Conservation (phyloP, 2,329 filamentous ascomycete species). For the Elsinoe arachidis region DNA sequence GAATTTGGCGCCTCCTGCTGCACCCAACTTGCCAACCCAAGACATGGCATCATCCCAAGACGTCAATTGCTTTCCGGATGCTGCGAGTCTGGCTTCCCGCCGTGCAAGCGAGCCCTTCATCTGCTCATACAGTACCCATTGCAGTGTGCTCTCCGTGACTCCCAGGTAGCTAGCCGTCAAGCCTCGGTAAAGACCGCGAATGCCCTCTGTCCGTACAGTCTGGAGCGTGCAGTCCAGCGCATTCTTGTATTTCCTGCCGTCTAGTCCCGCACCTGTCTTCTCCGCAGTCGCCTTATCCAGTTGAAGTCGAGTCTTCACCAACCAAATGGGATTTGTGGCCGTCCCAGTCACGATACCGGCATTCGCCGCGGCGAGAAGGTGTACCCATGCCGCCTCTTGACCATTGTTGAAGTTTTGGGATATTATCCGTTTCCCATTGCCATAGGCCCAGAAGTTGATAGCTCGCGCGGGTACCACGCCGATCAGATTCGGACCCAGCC, state of each 20-base stretch:
- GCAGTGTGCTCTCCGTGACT: slow-evolving; percentile 79
- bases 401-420: slow-evolving; percentile 65
- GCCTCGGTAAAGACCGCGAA: slow-evolving; percentile 77
- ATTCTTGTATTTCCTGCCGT: slow-evolving; percentile 68
- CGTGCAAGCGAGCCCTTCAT: slow-evolving; percentile 67
- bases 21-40: slow-evolving; percentile 69
- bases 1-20: slow-evolving; percentile 77
- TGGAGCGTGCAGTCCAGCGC: slow-evolving; percentile 80
- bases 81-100: slow-evolving; percentile 48
- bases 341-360: slow-evolving; percentile 83
- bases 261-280: slow-evolving; percentile 41
- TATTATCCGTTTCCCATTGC: slow-evolving; percentile 79
- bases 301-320: slow-evolving; percentile 88
- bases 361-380: slow-evolving; percentile 64
- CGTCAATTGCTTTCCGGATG: slow-evolving; percentile 54
- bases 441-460: slow-evolving; percentile 92
- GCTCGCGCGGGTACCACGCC: slow-evolving; percentile 82
- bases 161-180: slow-evolving; percentile 87
- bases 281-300: slow-evolving; percentile 76
- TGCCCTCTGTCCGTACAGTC: slow-evolving; percentile 69
- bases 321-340: slow-evolving; percentile 91
- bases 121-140: slow-evolving; percentile 92
- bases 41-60: slow-evolving; percentile 66
- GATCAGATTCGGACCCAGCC: slow-evolving; percentile 79
- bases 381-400: slow-evolving; percentile 63